These are phyloP conservation scores for Gossypium ekmanianum DNA, from an alignment of 345 rosid species.

Conservation along the genomic window DNA sequence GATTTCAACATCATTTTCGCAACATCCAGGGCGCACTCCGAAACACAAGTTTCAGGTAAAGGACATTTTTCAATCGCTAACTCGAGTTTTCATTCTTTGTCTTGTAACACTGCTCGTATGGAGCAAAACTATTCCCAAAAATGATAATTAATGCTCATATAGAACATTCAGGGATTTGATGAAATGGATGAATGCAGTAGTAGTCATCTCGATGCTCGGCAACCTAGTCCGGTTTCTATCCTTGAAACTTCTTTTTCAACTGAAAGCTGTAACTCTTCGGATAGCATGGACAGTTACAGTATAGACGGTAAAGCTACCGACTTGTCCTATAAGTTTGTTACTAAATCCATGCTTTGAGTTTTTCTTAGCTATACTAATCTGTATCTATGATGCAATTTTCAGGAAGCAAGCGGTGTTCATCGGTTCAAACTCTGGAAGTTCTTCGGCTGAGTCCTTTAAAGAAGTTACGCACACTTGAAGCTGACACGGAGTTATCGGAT, in stretches of 20 bases:
- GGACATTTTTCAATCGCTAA: neutral
- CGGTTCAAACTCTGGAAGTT: slow-evolving; percentile 48
- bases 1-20: slow-evolving; percentile 30
- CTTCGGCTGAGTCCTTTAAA: slow-evolving; percentile 33
- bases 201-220: slow-evolving; percentile 35
- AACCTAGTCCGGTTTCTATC: slow-evolving; percentile 71
- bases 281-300: slow-evolving; percentile 45
- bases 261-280: slow-evolving; percentile 62
- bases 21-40: slow-evolving; percentile 25
- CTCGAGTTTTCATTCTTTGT: neutral
- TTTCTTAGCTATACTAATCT: slow-evolving; percentile 8
- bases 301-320: slow-evolving; percentile 36
- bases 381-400: slow-evolving; percentile 18
- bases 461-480: slow-evolving; percentile 38
- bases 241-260: slow-evolving; percentile 56
- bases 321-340: neutral
- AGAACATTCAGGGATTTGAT: slow-evolving; percentile 36
- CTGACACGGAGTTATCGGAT: slow-evolving; percentile 55
- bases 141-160: slow-evolving; percentile 14
- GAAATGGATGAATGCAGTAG: slow-evolving; percentile 35
- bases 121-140: neutral
- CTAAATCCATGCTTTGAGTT: neutral
- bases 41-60: slow-evolving; percentile 51
- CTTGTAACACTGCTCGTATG: neutral
- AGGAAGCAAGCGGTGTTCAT: slow-evolving; percentile 51